These are phyloP conservation scores for Furcasterigmium furcatum DNA, from an alignment of 2,329 filamentous ascomycete genomes.

Conservation along the genomic window DNA sequence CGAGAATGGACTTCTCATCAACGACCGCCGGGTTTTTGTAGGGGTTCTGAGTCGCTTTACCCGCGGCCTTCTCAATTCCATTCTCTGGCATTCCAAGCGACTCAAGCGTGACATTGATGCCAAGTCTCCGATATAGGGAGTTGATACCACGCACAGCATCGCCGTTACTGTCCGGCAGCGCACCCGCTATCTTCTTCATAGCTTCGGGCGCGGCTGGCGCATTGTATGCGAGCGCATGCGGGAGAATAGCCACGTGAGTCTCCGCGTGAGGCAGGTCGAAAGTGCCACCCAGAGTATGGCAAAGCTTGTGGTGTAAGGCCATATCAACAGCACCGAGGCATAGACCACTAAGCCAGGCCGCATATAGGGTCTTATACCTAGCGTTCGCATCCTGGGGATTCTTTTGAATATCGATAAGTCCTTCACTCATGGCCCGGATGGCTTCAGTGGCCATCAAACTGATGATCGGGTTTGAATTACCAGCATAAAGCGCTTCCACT, in stretches of 20 bases:
- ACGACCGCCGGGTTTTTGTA: constrained; percentile 58
- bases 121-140: constrained; percentile 46
- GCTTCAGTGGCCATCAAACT: constrained; percentile 56
- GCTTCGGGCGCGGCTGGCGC: constrained; percentile 48
- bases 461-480: constrained; percentile 58
- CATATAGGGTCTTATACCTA: constrained; percentile 64
- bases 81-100: constrained; percentile 57
- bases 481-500: constrained; percentile 62
- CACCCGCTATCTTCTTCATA: constrained; percentile 49
- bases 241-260: constrained; percentile 61
- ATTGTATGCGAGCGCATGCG: constrained; percentile 62
- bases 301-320: constrained; percentile 66
- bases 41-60: constrained; percentile 54
- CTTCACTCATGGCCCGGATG: constrained; percentile 43
- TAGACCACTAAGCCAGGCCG: constrained; percentile 61
- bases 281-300: constrained; percentile 60
- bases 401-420: background rate
- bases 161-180: constrained; percentile 52
- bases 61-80: constrained; percentile 55
- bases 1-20: constrained; percentile 46
- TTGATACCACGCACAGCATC: constrained; percentile 58
- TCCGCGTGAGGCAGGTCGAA: constrained; percentile 64
- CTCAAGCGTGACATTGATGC: constrained; percentile 47
- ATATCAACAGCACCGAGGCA: constrained; percentile 59
- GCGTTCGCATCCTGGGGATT: background rate